Evolutionary conservation across 2,329 filamentous ascomycete genomes (phyloP).

Genomic region (Talaromyces funiculosus): DNA sequence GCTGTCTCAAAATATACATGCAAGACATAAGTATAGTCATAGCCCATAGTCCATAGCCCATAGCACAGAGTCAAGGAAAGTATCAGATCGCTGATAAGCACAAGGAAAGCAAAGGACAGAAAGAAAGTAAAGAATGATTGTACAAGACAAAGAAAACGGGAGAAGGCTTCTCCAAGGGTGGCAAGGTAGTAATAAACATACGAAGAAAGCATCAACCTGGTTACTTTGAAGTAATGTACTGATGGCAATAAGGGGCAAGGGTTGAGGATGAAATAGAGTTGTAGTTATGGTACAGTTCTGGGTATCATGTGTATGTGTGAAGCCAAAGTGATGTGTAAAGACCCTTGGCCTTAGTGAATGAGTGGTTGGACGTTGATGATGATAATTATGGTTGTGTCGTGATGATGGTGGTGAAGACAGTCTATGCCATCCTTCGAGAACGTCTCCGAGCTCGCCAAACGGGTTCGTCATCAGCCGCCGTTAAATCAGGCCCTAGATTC

Average conservation of each 20-base stretch:
- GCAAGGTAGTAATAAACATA: not conserved
- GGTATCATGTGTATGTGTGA: not conserved
- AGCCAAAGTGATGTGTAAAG: not conserved
- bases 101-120: not conserved
- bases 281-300: constrained; percentile 3
- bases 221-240: not conserved
- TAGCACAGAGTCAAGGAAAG: not conserved
- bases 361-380: not conserved
- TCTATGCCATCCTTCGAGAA: constrained; percentile 14
- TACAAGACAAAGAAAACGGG: not conserved
- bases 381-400: not conserved
- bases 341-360: not conserved
- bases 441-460: constrained; percentile 14
- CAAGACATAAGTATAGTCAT: constrained; percentile 1
- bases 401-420: not conserved
- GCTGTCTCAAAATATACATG: not conserved
- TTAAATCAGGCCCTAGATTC: not conserved
- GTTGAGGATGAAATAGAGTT: not conserved
- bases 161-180: not conserved
- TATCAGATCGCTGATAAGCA: not conserved
- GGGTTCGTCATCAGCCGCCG: constrained; percentile 9
- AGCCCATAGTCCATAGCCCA: not conserved
- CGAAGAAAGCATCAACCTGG: not conserved
- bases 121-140: not conserved
- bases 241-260: not conserved